Conservation (phyloP, 345 rosid genomes). For the Melastoma malabathricum region DNA sequence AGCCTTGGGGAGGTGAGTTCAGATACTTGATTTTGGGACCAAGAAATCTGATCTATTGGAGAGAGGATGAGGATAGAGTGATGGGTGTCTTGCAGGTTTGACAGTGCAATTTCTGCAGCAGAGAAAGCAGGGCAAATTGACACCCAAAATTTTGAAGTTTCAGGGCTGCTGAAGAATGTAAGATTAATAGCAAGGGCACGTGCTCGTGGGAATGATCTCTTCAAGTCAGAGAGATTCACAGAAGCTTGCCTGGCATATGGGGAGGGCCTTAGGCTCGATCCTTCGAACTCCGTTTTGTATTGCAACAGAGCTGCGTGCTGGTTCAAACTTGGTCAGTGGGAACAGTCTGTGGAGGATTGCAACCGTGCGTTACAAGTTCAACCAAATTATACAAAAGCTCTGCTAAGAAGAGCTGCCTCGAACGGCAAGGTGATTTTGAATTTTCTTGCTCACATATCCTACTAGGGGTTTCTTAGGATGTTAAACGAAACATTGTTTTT, state of each 20-base stretch:
- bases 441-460: not conserved
- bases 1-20: conserved; percentile 92
- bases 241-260: conserved; percentile 91
- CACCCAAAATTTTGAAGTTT: conserved; percentile 42
- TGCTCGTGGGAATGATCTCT: conserved; percentile 68
- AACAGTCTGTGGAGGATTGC: conserved; percentile 77
- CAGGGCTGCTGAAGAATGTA: conserved; percentile 47
- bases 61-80: conserved; percentile 24
- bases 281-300: conserved; percentile 61
- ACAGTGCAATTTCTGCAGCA: conserved; percentile 67
- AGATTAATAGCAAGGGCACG: conserved; percentile 65
- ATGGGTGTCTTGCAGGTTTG: conserved; percentile 70
- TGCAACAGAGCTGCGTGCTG: conserved; percentile 98
- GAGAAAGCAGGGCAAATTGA: conserved; percentile 60
- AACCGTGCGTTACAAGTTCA: conserved; percentile 64
- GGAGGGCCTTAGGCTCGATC: conserved; percentile 70
- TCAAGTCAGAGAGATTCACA: conserved; percentile 52
- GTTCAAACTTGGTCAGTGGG: conserved; percentile 87
- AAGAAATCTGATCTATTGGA: conserved; percentile 3
- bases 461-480: not conserved
- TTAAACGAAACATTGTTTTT: not conserved
- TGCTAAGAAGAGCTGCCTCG: conserved; percentile 82
- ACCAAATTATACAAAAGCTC: conserved; percentile 69
- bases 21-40: conserved; percentile 5
- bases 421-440: conserved; percentile 54